These are phyloP conservation scores for Stylosanthes scabra DNA, from an alignment of 331 rosid genomes.

Conservation along the genomic window DNA sequence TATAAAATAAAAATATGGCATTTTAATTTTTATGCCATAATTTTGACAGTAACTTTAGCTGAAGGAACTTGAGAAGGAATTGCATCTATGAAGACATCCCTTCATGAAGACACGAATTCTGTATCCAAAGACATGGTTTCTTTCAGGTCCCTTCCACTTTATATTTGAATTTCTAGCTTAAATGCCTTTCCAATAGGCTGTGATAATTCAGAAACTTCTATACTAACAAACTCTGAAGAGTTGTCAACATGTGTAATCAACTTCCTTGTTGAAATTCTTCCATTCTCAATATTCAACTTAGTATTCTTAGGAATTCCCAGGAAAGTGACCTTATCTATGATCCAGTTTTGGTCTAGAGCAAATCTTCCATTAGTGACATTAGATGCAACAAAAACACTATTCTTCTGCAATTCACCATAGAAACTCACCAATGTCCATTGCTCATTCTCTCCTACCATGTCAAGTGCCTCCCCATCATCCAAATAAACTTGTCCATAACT, in stretches of 20 bases:
- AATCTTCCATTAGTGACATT: slow-evolving; percentile 65
- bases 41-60: not conserved
- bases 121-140: no score
- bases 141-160: slow-evolving; percentile 9
- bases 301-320: slow-evolving; percentile 60
- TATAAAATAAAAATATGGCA: not conserved
- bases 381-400: slow-evolving; percentile 51
- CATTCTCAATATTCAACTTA: slow-evolving; percentile 40
- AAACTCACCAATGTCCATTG: slow-evolving; percentile 66
- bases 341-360: slow-evolving; percentile 62
- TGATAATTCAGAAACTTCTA: slow-evolving; percentile 52
- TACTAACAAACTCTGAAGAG: slow-evolving; percentile 42
- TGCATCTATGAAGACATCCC: slow-evolving; percentile 5
- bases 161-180: slow-evolving; percentile 49
- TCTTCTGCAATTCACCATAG: slow-evolving; percentile 31
- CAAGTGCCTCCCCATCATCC: slow-evolving; percentile 80
- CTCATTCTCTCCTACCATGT: slow-evolving; percentile 56
- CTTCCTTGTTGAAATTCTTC: slow-evolving; percentile 35
- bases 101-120: no score
- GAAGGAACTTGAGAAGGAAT: not conserved
- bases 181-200: slow-evolving; percentile 67
- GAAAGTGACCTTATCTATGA: slow-evolving; percentile 62
- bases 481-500: slow-evolving; percentile 71
- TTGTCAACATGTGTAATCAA: slow-evolving; percentile 38
- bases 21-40: not conserved